A percentile compares a stretch with the other conserved stretches of the same genome.
phyloP scores from a whole-genome alignment of 169 alveolate genomes.

The Theileria annulata region DNA sequence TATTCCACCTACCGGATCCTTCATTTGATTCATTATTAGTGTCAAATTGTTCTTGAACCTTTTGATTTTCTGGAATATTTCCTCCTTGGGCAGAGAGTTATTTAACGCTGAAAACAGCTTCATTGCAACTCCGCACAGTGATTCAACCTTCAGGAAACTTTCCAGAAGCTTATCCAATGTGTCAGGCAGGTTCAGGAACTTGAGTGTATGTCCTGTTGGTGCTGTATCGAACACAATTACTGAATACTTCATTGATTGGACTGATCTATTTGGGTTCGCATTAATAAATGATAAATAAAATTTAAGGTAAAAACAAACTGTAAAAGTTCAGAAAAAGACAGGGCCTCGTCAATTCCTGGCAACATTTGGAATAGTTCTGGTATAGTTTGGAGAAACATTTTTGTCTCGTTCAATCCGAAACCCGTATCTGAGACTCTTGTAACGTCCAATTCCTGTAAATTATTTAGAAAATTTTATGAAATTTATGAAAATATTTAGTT shows the following conservation, averaged over 20 bases:
- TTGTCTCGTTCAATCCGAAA: constrained; percentile 70
- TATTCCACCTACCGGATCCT: constrained; percentile 40
- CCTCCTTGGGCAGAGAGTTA: constrained; percentile 36
- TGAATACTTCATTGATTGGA: constrained; percentile 90
- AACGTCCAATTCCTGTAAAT: constrained; percentile 89
- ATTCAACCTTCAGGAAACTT: constrained; percentile 86
- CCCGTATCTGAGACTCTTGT: constrained; percentile 75
- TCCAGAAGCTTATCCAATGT: constrained; percentile 91
- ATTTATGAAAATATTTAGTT: not conserved
- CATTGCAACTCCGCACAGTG: constrained; percentile 65
- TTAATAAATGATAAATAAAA: not conserved
- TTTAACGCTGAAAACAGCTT: constrained; percentile 42
- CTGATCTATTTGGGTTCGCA: constrained; percentile 71
- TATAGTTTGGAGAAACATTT: constrained; percentile 66
- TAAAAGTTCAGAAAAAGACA: constrained; percentile 94
- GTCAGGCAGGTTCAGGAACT: constrained; percentile 94
- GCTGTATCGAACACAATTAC: constrained; percentile 98
- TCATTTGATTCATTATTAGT: constrained; percentile 60
- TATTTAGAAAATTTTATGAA: not conserved
- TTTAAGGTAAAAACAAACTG: constrained; percentile 65
- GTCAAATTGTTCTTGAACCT: constrained; percentile 30
- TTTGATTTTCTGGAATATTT: constrained; percentile 58
- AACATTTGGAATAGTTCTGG: constrained; percentile 92
- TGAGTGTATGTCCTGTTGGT: constrained; percentile 99
- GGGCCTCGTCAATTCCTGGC: constrained; percentile 99